phyloP scores from a whole-genome alignment of 257 asterid species.

The Anisodus acutangulus region DNA sequence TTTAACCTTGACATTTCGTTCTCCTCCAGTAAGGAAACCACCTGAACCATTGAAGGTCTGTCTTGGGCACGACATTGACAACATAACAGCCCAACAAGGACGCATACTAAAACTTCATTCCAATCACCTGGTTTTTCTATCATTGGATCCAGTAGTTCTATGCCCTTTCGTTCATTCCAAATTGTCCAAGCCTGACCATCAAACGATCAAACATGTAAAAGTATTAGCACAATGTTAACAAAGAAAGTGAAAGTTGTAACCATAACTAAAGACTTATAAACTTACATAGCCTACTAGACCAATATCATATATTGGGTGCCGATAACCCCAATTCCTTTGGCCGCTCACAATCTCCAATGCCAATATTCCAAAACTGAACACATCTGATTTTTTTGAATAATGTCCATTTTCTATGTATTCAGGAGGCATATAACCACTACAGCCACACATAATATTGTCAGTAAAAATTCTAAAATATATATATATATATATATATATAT shows the following conservation, averaged over 20 bases:
- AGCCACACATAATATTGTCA: not conserved
- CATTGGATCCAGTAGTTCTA: conserved; percentile 41
- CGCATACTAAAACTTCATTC: conserved; percentile 36
- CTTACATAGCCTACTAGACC: conserved; percentile 43
- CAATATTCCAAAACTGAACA: conserved; percentile 53
- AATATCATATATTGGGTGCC: conserved; percentile 13
- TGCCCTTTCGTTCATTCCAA: conserved; percentile 45
- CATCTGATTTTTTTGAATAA: conserved; percentile 50
- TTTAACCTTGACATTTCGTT: conserved; percentile 31
- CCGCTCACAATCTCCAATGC: conserved; percentile 46
- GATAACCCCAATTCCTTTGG: conserved; percentile 44
- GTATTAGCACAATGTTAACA: not conserved
- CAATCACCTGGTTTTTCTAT: conserved; percentile 31
- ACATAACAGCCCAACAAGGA: conserved; percentile 52
- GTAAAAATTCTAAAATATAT: not conserved
- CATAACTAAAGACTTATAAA: not conserved
- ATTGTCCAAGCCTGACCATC: conserved; percentile 50
- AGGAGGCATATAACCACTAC: conserved; percentile 62
- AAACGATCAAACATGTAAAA: not conserved
- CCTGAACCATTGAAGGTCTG: conserved; percentile 47
- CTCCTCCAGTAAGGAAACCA: conserved; percentile 49
- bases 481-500: not conserved
- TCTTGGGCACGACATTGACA: conserved; percentile 42
- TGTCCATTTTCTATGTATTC: conserved; percentile 46
- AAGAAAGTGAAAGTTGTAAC: not conserved